Conservation (phyloP, 805 yeast species). For the Starmera amethionina region DNA sequence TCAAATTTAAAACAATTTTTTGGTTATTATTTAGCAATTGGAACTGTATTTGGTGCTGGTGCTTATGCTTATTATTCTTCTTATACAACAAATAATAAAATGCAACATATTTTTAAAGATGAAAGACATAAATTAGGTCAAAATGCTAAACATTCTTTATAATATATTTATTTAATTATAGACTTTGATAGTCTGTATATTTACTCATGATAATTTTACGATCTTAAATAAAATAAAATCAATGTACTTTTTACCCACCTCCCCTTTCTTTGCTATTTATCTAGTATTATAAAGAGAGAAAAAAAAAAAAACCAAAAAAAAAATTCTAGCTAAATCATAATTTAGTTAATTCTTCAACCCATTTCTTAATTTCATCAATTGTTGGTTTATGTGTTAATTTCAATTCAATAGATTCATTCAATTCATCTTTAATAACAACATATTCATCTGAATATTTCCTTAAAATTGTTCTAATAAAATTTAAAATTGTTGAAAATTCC, state of each 20-base stretch:
- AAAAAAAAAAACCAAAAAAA: no score
- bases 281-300: no score
- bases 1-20: conserved; percentile 5
- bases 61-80: conserved; percentile 10
- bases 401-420: conserved; percentile 23
- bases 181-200: no score
- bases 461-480: conserved; percentile 27
- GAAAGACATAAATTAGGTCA: conserved; percentile 5
- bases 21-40: conserved; percentile 12
- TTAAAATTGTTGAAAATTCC: conserved; percentile 30
- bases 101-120: conserved; percentile 13
- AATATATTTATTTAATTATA: neutral
- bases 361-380: conserved; percentile 16
- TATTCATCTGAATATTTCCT: conserved; percentile 38
- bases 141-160: conserved; percentile 1
- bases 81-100: conserved; percentile 17
- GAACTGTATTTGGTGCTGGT: conserved; percentile 10
- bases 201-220: no score
- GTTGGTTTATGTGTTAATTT: conserved; percentile 24
- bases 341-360: conserved; percentile 24
- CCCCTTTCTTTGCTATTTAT: no score
- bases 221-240: no score
- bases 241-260: no score
- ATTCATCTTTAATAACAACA: conserved; percentile 19
- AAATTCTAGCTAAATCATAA: no score